These are phyloP conservation scores for Rasamsonia emersonii DNA, from an alignment of 2,329 filamentous ascomycete species.

Conservation along the genomic window DNA sequence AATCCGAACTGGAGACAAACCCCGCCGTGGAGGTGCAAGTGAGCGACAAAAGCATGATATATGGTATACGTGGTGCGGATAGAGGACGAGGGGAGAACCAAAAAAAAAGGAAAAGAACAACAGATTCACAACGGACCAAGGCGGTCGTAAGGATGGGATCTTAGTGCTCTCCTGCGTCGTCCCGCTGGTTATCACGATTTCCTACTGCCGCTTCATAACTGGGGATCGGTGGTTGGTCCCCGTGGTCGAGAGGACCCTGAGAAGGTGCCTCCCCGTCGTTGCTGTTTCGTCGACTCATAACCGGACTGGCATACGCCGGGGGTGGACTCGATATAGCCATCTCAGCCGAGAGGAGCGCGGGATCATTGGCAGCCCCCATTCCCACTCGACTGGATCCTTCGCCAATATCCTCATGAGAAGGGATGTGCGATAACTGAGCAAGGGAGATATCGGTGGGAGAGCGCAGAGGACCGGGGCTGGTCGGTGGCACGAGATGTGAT, in stretches of 20 bases:
- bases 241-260: constrained; percentile 29
- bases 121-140: background rate
- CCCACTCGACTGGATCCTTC: constrained; percentile 56
- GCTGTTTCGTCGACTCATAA: constrained; percentile 48
- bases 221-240: constrained; percentile 57
- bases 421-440: constrained; percentile 68
- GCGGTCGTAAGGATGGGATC: background rate
- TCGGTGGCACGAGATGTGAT: constrained; percentile 62
- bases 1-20: no score
- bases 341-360: constrained; percentile 19
- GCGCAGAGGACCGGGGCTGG: constrained; percentile 78
- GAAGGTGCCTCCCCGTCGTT: constrained; percentile 46
- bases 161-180: constrained; percentile 1
- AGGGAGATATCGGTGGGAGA: constrained; percentile 95
- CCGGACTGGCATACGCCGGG: constrained; percentile 48
- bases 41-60: no score
- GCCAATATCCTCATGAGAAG: constrained; percentile 57
- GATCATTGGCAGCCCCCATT: constrained; percentile 15
- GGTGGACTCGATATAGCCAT: constrained; percentile 23
- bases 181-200: constrained; percentile 13
- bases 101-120: constrained; percentile 3
- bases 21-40: no score
- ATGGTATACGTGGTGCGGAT: no score
- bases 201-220: constrained; percentile 70
- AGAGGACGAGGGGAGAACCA: constrained; percentile 5